phyloP scores from a whole-genome alignment of 78 protist genomes.

The Dictyostelium citrinum region DNA sequence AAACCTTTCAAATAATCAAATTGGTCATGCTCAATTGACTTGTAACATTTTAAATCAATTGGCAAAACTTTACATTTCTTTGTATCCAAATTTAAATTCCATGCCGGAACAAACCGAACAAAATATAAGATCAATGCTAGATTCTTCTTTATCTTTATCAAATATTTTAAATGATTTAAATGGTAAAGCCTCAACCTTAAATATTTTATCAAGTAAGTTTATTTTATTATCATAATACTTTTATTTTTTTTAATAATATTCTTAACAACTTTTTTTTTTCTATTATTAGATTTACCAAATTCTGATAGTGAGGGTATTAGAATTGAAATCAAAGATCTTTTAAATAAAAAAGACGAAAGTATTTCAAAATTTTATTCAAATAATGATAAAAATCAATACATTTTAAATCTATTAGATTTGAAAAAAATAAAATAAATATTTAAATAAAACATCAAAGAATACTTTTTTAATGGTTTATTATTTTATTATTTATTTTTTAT shows the following conservation, averaged over 20 bases:
- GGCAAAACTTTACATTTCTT: constrained; percentile 13
- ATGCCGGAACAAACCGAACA: not conserved
- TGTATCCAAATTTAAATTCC: not conserved
- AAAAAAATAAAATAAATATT: not conserved
- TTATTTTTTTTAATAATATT: not conserved
- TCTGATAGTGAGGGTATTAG: not conserved
- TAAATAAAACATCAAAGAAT: no score
- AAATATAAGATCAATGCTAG: constrained; percentile 4
- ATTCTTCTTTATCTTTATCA: not conserved
- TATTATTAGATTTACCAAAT: not conserved
- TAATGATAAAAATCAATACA: not conserved
- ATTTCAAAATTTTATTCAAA: not conserved
- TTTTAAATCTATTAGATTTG: not conserved
- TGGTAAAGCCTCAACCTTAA: not conserved
- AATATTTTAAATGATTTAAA: not conserved
- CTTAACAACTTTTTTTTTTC: not conserved
- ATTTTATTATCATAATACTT: not conserved
- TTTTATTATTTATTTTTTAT: no score
- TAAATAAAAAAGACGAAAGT: not conserved
- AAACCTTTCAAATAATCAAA: not conserved
- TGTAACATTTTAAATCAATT: constrained; percentile 15
- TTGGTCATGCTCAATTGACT: constrained; percentile 47
- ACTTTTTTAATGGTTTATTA: no score
- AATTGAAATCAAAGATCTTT: not conserved
- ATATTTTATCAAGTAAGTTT: not conserved